Percentiles rank a stretch among this genome's conserved stretches.
These are phyloP conservation scores for Primulina huaijiensis DNA, from an alignment of 257 asterid genomes.

Conservation along the genomic window DNA sequence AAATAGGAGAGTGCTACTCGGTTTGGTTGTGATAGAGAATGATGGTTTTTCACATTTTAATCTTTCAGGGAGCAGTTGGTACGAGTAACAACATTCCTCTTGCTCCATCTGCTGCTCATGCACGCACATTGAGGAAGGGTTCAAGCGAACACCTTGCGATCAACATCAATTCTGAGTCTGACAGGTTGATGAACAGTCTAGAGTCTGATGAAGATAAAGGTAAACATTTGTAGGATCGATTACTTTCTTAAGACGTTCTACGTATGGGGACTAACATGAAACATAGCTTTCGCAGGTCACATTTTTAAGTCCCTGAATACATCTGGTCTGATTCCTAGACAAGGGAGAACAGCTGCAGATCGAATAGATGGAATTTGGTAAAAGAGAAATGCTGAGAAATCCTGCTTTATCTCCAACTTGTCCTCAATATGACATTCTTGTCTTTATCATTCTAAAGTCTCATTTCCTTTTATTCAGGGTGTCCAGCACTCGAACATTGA, in stretches of 20 bases:
- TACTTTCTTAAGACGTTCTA: slow-evolving; percentile 8
- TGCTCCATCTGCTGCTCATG: slow-evolving; percentile 74
- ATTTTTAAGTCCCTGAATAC: slow-evolving; percentile 74
- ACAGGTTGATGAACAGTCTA: slow-evolving; percentile 51
- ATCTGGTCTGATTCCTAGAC: slow-evolving; percentile 86
- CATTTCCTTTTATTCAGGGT: slow-evolving; percentile 58
- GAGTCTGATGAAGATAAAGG: slow-evolving; percentile 88
- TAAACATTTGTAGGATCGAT: slow-evolving; percentile 18
- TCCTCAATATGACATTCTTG: background rate
- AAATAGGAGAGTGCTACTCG: slow-evolving; percentile 7
- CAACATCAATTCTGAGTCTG: slow-evolving; percentile 72
- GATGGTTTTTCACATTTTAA: slow-evolving; percentile 20
- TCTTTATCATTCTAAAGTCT: slow-evolving; percentile 18
- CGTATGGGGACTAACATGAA: slow-evolving; percentile 16
- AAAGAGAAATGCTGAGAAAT: background rate
- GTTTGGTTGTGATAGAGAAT: slow-evolving; percentile 12
- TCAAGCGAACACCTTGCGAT: slow-evolving; percentile 89
- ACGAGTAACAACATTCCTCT: slow-evolving; percentile 48
- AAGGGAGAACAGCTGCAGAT: slow-evolving; percentile 83
- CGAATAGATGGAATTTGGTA: slow-evolving; percentile 94
- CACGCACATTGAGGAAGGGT: slow-evolving; percentile 78
- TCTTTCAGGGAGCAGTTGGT: slow-evolving; percentile 61
- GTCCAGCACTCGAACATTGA: slow-evolving; percentile 75
- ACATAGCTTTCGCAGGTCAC: slow-evolving; percentile 59
- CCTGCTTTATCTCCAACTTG: background rate